Base-by-base conservation (phyloP, 2,329 filamentous ascomycete genomes). In the Orbilia brochopaga region DNA sequence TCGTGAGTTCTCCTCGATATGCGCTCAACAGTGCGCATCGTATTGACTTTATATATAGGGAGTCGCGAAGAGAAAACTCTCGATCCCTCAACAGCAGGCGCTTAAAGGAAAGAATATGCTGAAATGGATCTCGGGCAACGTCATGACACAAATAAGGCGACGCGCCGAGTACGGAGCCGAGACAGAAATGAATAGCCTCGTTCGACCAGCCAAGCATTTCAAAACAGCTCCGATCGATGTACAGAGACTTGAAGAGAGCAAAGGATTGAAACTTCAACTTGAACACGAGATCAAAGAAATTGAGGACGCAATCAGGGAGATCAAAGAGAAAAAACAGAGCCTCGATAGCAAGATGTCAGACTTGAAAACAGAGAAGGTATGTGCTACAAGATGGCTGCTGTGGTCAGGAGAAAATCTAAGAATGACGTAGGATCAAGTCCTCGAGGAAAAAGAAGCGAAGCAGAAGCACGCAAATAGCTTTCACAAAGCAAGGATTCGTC, bases 201-300 rank as follows among this genome's bases (percentile, higher is more conserved):
- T 97, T 13, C 82, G 79, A 15, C 80, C 79, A 1, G 91, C 91
- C 2, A 81, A 78, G 37, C 85, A 85, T 76, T 97, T 94, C 87
- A 92, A 88, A 0, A 87, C 91, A 51, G 87, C 90, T 73, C 88
- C 90, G 1, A 84, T 92, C 5, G 90, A 96, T 77, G 70, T 74
- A 19, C 77, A 78, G 11, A 75, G 81, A 37, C 89, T 78, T 79
- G 81, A 13, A 83, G 87, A 57, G 8, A 78, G 94, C 15, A 82
- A 86, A 69, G 81, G 82, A 15, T 83, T 82, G n/a, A 62, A 73
- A 30, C 30, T 30, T 15, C 61, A 74, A 30, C 56, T 79, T 11
- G 81, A 81, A 59, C 75, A 79, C 1, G 79, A 82, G 7, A 76
- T 86, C 30, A 75, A 76, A 17, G 77, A 78, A 19, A 64, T 79